These are phyloP conservation scores for Golovinomyces cichoracearum DNA, from an alignment of 2,329 filamentous ascomycete species.

Conservation along the genomic window DNA sequence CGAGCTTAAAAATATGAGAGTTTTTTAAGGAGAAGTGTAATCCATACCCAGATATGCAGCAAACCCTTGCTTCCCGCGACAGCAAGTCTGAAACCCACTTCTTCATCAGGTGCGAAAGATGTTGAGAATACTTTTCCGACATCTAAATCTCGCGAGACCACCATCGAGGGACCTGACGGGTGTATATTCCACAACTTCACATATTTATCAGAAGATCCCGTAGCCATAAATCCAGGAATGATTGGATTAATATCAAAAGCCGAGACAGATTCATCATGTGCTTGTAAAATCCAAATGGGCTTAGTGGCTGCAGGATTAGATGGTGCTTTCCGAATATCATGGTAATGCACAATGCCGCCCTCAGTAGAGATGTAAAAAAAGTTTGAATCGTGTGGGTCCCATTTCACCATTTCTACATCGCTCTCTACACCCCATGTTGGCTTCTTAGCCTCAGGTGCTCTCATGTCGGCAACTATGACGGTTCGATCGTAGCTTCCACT, in stretches of 20 bases:
- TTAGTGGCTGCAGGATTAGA: constrained; percentile 49
- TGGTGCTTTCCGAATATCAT: constrained; percentile 58
- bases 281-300: constrained; percentile 80
- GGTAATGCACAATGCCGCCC: constrained; percentile 71
- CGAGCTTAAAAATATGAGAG: background rate
- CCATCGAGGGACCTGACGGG: constrained; percentile 57
- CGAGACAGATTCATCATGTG: constrained; percentile 76
- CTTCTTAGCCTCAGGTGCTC: constrained; percentile 57
- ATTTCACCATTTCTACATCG: constrained; percentile 76
- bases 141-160: constrained; percentile 72
- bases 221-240: constrained; percentile 80
- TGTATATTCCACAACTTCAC: constrained; percentile 94
- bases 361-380: constrained; percentile 92
- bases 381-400: constrained; percentile 82
- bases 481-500: constrained; percentile 91
- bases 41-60: constrained; percentile 69
- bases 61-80: constrained; percentile 85
- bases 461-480: constrained; percentile 85
- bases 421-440: constrained; percentile 83
- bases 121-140: constrained; percentile 89
- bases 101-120: constrained; percentile 65
- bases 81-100: constrained; percentile 74
- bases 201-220: constrained; percentile 77
- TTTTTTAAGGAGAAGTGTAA: background rate
- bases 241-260: constrained; percentile 76